These are phyloP conservation scores for Pisolithus thermaeus DNA, from an alignment of 1,284 basidiomycete species.

Conservation along the genomic window DNA sequence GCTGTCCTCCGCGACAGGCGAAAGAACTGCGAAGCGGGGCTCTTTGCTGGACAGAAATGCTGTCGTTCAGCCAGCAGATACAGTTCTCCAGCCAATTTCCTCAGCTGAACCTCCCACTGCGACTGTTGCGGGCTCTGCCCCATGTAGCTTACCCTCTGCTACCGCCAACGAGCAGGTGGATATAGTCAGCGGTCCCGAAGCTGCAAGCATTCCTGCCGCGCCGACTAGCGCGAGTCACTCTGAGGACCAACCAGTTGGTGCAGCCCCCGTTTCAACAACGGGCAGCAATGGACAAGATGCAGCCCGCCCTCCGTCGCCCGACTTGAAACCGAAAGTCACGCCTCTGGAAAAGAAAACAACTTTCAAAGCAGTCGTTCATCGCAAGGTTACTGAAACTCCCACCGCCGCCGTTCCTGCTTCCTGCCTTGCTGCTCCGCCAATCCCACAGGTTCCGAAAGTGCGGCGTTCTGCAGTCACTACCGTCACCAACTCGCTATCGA, in stretches of 20 bases:
- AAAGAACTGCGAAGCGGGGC: neutral
- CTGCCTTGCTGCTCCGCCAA: conserved; percentile 9
- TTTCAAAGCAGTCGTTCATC: conserved; percentile 51
- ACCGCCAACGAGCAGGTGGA: neutral
- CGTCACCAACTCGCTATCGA: conserved; percentile 29
- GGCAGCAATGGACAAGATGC: neutral
- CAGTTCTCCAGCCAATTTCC: neutral
- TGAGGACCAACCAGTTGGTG: neutral
- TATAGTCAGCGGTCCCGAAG: neutral
- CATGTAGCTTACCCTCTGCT: neutral
- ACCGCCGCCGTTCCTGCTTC: conserved; percentile 13
- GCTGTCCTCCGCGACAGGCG: neutral
- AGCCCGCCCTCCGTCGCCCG: conserved; percentile 2
- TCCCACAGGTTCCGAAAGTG: conserved; percentile 17
- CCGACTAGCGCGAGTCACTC: neutral
- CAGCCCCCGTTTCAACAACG: conserved; percentile 3
- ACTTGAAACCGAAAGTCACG: conserved; percentile 1
- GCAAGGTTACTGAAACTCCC: conserved; percentile 37
- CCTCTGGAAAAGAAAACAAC: conserved; percentile 17
- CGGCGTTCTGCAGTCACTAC: conserved; percentile 20
- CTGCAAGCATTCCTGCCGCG: neutral
- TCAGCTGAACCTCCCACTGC: neutral
- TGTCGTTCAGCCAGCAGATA: neutral
- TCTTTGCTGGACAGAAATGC: too few relatives aligned
- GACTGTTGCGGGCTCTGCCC: neutral